Evolutionary conservation across 805 yeast genomes (phyloP).

Genomic region (Maudiozyma barnettii): DNA sequence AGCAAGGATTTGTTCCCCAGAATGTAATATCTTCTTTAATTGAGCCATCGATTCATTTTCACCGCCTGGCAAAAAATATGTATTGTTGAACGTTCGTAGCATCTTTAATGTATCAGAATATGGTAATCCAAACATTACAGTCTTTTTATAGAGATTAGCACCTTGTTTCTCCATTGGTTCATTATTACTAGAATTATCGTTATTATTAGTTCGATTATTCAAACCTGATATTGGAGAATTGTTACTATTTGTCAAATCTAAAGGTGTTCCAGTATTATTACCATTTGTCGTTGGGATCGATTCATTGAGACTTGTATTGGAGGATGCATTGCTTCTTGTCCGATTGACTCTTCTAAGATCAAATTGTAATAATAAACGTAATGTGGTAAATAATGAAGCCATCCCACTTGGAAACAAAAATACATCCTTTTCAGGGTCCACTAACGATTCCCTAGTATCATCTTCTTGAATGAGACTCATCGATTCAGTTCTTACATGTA

Average conservation of each 20-base stretch:
- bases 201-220: slow-evolving; percentile 12
- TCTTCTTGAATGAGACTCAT: background rate
- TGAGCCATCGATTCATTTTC: slow-evolving; percentile 47
- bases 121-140: slow-evolving; percentile 94
- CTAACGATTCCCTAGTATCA: background rate
- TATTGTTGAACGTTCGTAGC: slow-evolving; percentile 85
- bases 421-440: slow-evolving; percentile 51
- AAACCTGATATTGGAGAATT: background rate
- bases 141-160: slow-evolving; percentile 37
- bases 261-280: background rate
- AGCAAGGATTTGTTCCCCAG: slow-evolving; percentile 61
- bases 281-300: background rate
- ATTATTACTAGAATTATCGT: background rate
- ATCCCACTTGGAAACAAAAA: slow-evolving; percentile 84
- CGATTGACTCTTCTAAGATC: slow-evolving; percentile 29
- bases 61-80: slow-evolving; percentile 76
- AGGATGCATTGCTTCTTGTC: slow-evolving; percentile 7
- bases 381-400: slow-evolving; percentile 83
- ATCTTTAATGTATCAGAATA: slow-evolving; percentile 88
- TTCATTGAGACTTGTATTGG: background rate
- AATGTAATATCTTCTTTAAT: slow-evolving; percentile 49
- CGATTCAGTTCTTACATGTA: background rate
- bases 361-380: slow-evolving; percentile 40
- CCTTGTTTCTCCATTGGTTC: background rate
- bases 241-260: background rate